These are phyloP conservation scores for Plenodomus biglobosus DNA, from an alignment of 2,329 filamentous ascomycete species.

Conservation along the genomic window DNA sequence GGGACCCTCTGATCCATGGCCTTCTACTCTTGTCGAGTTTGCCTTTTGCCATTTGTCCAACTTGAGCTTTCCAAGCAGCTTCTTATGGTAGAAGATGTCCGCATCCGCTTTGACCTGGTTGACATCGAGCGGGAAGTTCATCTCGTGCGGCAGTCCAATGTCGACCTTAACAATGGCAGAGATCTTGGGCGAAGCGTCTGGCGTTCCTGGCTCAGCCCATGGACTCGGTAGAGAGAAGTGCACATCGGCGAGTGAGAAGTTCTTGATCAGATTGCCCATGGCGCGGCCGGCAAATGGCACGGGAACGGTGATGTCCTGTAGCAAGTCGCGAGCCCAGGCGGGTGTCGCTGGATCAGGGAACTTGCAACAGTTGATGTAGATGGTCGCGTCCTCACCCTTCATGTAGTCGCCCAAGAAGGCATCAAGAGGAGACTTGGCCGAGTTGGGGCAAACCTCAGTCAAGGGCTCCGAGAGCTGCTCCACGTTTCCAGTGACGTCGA, in stretches of 20 bases:
- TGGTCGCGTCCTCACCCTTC: constrained; percentile 72
- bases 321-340: constrained; percentile 76
- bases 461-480: constrained; percentile 72
- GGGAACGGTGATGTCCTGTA: constrained; percentile 80
- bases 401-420: constrained; percentile 78
- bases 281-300: constrained; percentile 80
- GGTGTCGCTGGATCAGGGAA: constrained; percentile 69
- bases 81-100: constrained; percentile 75
- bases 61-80: constrained; percentile 79
- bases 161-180: constrained; percentile 81
- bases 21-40: constrained; percentile 71
- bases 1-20: constrained; percentile 59
- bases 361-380: constrained; percentile 80
- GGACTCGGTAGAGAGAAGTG: constrained; percentile 84
- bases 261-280: constrained; percentile 80
- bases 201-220: constrained; percentile 71
- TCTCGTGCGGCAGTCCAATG: constrained; percentile 76
- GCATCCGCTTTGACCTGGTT: constrained; percentile 73
- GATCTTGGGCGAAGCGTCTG: constrained; percentile 73
- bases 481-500: constrained; percentile 72
- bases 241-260: constrained; percentile 83
- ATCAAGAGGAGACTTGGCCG: constrained; percentile 80
- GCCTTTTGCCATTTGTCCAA: constrained; percentile 80
- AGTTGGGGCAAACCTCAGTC: constrained; percentile 72
- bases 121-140: constrained; percentile 83